Evolutionary conservation across 768 basidiomycete genomes (phyloP).

Genomic region (Panellus pusillus): DNA sequence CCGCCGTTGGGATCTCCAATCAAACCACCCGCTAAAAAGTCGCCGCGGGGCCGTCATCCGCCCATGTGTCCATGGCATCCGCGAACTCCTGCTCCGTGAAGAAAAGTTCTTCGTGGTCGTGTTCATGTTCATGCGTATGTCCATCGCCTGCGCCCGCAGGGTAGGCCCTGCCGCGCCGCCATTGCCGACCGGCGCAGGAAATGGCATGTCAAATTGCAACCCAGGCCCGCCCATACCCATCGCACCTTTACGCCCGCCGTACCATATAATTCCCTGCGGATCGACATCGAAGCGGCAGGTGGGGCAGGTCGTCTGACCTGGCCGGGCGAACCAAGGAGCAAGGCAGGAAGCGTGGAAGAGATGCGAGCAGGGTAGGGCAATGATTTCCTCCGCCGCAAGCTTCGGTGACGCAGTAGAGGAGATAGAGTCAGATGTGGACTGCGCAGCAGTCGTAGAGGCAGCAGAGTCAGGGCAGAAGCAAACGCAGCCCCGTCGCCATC

Average conservation of each 20-base stretch:
- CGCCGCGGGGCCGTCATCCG: too few species aligned
- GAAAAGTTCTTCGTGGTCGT: too few species aligned
- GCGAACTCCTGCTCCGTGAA: too few species aligned
- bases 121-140: too few species aligned
- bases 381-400: slow-evolving; percentile 41
- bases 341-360: slow-evolving; percentile 80
- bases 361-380: slow-evolving; percentile 77
- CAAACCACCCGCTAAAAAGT: too few species aligned
- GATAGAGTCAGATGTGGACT: slow-evolving; percentile 10
- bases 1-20: too few species aligned
- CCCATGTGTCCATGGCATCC: too few species aligned
- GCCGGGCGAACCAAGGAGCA: slow-evolving; percentile 79
- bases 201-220: neutral
- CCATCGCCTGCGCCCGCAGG: neutral
- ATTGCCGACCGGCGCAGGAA: neutral
- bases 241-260: slow-evolving; percentile 11
- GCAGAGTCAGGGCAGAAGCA: slow-evolving; percentile 13
- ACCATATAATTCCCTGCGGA: slow-evolving; percentile 57
- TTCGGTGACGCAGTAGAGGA: slow-evolving; percentile 14
- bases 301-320: slow-evolving; percentile 78
- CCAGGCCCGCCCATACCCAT: neutral
- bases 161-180: neutral
- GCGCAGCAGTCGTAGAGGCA: slow-evolving; percentile 24
- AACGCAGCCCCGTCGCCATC: slow-evolving; percentile 41
- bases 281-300: slow-evolving; percentile 84